phyloP scores from a whole-genome alignment of 139 green algal genomes.

The Trebouxia sp. region DNA sequence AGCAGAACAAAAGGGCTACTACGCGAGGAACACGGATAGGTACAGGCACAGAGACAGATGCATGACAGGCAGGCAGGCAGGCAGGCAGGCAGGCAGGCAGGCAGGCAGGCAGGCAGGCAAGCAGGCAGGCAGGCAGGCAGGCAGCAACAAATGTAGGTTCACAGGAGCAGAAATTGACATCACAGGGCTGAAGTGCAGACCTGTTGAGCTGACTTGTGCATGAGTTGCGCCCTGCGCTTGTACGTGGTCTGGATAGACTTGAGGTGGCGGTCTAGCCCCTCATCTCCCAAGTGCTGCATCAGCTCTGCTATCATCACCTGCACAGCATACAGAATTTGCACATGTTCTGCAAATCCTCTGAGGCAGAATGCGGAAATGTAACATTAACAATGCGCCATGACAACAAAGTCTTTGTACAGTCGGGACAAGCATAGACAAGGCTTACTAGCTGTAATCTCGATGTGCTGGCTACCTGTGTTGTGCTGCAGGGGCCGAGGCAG shows the following conservation, averaged over 20 bases:
- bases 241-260: slow-evolving; percentile 24
- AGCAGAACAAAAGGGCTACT: too few relatives aligned
- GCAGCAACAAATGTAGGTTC: too few relatives aligned
- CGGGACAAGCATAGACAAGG: not conserved
- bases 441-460: not conserved
- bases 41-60: too few relatives aligned
- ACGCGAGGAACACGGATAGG: too few relatives aligned
- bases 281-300: slow-evolving; percentile 31
- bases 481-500: not conserved
- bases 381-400: not conserved
- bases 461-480: slow-evolving; percentile 19
- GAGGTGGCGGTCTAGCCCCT: slow-evolving; percentile 26
- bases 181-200: too few relatives aligned
- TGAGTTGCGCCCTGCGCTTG: slow-evolving; percentile 5
- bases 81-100: too few relatives aligned
- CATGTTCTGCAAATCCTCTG: not conserved
- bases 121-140: too few relatives aligned
- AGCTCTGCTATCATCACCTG: slow-evolving; percentile 39
- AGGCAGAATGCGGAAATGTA: not conserved
- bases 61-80: too few relatives aligned
- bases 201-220: slow-evolving; percentile 25
- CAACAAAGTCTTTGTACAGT: not conserved
- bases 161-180: too few relatives aligned
- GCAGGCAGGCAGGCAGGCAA: too few relatives aligned
- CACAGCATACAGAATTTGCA: not conserved